Evolutionary conservation across 2,329 filamentous ascomycete genomes (phyloP), one percentile per base, ranked within the genome.

Genomic region (Zelopaecilomyces penicillatus): DNA sequence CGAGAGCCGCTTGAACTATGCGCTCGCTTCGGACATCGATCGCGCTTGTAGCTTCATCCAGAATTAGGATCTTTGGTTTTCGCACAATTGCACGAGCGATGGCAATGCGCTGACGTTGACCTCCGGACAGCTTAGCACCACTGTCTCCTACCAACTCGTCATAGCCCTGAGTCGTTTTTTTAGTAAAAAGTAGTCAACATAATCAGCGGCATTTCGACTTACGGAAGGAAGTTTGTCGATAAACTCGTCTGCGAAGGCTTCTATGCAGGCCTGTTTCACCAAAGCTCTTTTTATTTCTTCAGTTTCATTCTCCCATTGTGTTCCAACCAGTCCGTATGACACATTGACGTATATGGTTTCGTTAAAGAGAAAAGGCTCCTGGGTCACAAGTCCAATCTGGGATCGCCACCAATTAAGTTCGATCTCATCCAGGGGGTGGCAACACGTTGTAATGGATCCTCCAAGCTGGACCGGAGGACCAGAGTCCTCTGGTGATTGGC

Each of bases 21-120:
- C 70, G 64, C 49, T 78, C 75, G 11, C 73, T 68, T 3, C 73
- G 67, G 3, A 74, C 70, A 37, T 76, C 73, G 41, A 78, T 74
- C 10, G 83, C 81, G 46, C 79, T 84, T 0, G 85, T 89, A 1
- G 86, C 85, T 62, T 91, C 85, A 55, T 93, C 85, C 6, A 93
- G 69, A 32, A 90, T 80, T 3, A 88, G 69, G 35, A 87, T 85
- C 10, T 74, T 73, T 0, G 86, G 85, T 48, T 82, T 72, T 46
- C 83, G 79, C 39, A 90, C 74, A 48, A 91, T 87, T 34, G 80
- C 82, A 30, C 86, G 73, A 1, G 85, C 85, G 49, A 89, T 89
- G 2, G 85, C 84, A 27, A 94, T 74, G 5, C 88, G 78, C 60
- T 94, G 87, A n/a, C 86, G 78, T 60, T 95, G 87, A 1, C 88